Evolutionary conservation across 2,329 filamentous ascomycete species (phyloP).

Genomic region (Neocatenulostroma microsporum): DNA sequence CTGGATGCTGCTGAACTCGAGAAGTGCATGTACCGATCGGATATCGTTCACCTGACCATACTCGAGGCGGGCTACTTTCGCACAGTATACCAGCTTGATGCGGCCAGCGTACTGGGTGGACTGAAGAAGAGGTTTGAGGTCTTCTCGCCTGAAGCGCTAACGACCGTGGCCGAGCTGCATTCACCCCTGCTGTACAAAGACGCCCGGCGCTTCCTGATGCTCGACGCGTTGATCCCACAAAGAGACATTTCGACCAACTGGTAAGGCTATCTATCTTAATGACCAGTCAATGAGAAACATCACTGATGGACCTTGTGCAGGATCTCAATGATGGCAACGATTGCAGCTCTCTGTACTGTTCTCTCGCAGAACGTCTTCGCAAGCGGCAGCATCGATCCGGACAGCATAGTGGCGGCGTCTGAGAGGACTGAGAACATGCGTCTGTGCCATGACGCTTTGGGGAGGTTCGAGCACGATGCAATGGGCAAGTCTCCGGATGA

Average conservation of each 20-base stretch:
- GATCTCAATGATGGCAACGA: not conserved
- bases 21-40: slow-evolving; percentile 3
- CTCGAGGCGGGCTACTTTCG: slow-evolving; percentile 5
- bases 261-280: not conserved
- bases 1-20: not conserved
- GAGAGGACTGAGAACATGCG: too few species aligned
- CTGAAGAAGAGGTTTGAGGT: not conserved
- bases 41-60: slow-evolving; percentile 3
- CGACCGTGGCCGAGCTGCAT: not conserved
- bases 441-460: not conserved
- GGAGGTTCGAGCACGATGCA: not conserved
- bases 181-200: not conserved
- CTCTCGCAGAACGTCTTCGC: not conserved
- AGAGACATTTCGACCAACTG: slow-evolving; percentile 1
- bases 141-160: not conserved
- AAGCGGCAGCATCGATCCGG: not conserved
- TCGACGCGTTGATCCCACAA: not conserved
- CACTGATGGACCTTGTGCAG: not conserved
- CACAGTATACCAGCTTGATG: slow-evolving; percentile 3
- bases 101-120: not conserved
- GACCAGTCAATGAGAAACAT: not conserved
- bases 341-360: not conserved
- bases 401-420: too few species aligned
- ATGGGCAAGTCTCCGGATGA: not conserved
- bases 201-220: not conserved